Percentiles rank a stretch among this genome's conserved stretches.
Conservation (phyloP, 2,329 filamentous ascomycete genomes). For the Fusarium udum region DNA sequence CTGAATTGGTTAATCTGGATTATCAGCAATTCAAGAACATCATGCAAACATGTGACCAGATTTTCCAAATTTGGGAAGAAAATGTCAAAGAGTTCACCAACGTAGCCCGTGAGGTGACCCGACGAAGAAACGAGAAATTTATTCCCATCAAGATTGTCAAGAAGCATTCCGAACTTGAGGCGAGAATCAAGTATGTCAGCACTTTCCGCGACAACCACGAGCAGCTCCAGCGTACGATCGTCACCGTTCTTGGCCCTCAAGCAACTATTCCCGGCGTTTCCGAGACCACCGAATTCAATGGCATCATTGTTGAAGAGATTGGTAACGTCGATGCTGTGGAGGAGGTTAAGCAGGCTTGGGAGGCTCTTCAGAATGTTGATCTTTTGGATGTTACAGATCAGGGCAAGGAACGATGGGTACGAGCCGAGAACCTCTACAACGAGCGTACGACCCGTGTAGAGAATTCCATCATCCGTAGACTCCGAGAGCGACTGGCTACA, state of each 20-base stretch:
- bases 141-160: conserved; percentile 97
- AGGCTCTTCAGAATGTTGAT: conserved; percentile 92
- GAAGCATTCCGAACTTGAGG: conserved; percentile 87
- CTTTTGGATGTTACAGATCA: conserved; percentile 90
- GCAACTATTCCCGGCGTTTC: conserved; percentile 64
- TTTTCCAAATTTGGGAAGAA: conserved; percentile 95
- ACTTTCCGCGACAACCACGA: conserved; percentile 98
- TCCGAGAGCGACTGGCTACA: conserved; percentile 91
- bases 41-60: conserved; percentile 83
- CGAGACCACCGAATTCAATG: conserved; percentile 64
- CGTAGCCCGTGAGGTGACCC: conserved; percentile 92
- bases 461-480: conserved; percentile 95
- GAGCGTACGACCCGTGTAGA: conserved; percentile 97
- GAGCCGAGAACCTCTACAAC: conserved; percentile 95
- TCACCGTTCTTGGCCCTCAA: conserved; percentile 91
- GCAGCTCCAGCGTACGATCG: conserved; percentile 94
- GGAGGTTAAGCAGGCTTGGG: conserved; percentile 94
- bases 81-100: conserved; percentile 98
- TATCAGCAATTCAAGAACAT: conserved; percentile 89
- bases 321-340: conserved; percentile 97
- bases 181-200: conserved; percentile 89
- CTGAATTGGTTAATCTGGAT: conserved; percentile 88
- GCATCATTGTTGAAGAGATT: conserved; percentile 88
- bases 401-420: conserved; percentile 90
- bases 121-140: conserved; percentile 95